Conservation (phyloP, 352 stramenopile genomes). For the Thalassiosira exigua region DNA sequence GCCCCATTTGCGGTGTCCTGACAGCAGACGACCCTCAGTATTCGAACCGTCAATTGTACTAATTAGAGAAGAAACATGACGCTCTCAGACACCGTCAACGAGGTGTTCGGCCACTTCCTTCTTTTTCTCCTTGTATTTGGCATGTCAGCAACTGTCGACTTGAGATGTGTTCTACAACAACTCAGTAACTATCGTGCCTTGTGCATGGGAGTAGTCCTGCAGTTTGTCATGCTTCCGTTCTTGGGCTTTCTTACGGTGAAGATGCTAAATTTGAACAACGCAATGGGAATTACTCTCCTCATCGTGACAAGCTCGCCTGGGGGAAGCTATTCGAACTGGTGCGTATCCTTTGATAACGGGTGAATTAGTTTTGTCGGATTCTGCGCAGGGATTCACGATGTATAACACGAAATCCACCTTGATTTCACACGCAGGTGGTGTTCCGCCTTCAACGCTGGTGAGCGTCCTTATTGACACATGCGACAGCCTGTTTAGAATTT, state of each 20-base stretch:
- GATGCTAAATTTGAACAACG: conserved; percentile 62
- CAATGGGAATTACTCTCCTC: conserved; percentile 81
- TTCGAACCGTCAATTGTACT: too few species aligned
- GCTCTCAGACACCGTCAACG: conserved; percentile 39
- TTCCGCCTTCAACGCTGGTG: conserved; percentile 56
- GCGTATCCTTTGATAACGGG: neutral
- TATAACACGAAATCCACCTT: neutral
- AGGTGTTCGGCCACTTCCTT: conserved; percentile 67
- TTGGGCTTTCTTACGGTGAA: conserved; percentile 79
- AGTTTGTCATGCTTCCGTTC: conserved; percentile 84
- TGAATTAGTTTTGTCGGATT: neutral
- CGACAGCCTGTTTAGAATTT: too few species aligned
- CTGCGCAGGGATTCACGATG: neutral
- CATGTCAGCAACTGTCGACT: conserved; percentile 82
- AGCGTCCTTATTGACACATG: conserved; percentile 35
- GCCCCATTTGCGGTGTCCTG: too few species aligned
- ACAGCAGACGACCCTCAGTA: too few species aligned
- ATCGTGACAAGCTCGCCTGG: conserved; percentile 81
- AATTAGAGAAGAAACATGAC: conserved; percentile 23
- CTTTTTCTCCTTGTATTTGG: conserved; percentile 86
- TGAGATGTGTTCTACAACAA: conserved; percentile 63
- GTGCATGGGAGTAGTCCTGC: conserved; percentile 71
- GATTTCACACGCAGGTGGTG: conserved; percentile 47
- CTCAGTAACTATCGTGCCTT: conserved; percentile 75
- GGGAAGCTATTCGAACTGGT: conserved; percentile 86